phyloP scores from a whole-genome alignment of 2,329 filamentous ascomycete species.

The Epichloe baconii region DNA sequence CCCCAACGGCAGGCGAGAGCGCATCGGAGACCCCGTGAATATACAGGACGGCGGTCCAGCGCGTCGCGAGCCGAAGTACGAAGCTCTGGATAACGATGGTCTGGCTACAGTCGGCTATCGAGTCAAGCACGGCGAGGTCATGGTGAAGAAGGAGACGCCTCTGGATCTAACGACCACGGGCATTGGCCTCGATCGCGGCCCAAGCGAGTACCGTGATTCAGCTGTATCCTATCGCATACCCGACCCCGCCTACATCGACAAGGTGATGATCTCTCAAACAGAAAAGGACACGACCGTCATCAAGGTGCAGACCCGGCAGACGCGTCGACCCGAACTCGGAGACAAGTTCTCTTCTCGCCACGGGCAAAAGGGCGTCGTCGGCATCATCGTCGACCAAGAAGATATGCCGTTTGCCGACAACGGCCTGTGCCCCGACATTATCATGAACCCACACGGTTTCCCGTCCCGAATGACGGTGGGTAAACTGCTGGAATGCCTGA shows the following conservation, averaged over 20 bases:
- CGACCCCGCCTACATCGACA: constrained; percentile 84
- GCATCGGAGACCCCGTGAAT: constrained; percentile 44
- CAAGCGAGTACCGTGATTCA: constrained; percentile 52
- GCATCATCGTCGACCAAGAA: constrained; percentile 91
- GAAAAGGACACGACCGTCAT: constrained; percentile 77
- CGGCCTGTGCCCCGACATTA: constrained; percentile 91
- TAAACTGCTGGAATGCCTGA: constrained; percentile 89
- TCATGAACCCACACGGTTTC: constrained; percentile 99
- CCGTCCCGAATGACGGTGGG: constrained; percentile 98
- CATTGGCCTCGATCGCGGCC: constrained; percentile 52
- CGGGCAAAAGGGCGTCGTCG: constrained; percentile 95
- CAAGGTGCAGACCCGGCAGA: constrained; percentile 95
- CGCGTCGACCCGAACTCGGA: constrained; percentile 82
- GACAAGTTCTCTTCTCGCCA: constrained; percentile 99
- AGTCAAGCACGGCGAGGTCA: constrained; percentile 67
- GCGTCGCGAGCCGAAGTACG: constrained; percentile 52
- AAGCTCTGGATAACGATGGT: constrained; percentile 70
- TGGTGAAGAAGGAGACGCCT: constrained; percentile 82
- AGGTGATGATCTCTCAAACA: constrained; percentile 84
- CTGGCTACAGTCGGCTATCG: constrained; percentile 75
- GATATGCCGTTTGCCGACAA: constrained; percentile 92
- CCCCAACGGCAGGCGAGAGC: constrained; percentile 61
- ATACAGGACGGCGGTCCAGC: constrained; percentile 45
- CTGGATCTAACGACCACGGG: constrained; percentile 62
- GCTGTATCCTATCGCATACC: constrained; percentile 69